Evolutionary conservation across 331 rosid genomes (phyloP).

Genomic region (Cucumis variabilis): DNA sequence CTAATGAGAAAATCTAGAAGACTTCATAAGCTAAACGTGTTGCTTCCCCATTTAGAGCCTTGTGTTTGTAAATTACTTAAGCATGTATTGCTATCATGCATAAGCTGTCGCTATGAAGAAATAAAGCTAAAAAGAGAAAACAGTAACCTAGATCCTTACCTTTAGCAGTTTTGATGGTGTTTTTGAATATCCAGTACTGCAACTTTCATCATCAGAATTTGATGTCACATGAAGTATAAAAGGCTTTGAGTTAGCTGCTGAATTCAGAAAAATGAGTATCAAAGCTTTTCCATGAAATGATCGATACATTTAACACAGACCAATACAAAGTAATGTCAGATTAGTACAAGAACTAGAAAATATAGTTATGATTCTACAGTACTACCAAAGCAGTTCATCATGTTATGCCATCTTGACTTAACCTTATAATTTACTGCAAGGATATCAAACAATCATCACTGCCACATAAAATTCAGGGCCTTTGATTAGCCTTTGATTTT

Average conservation of each 20-base stretch:
- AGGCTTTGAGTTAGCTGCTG: slow-evolving; percentile 48
- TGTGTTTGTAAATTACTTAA: not conserved
- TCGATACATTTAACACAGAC: not conserved
- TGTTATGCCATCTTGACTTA: not conserved
- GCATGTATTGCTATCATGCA: not conserved
- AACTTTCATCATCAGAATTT: slow-evolving; percentile 47
- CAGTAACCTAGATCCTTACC: slow-evolving; percentile 35
- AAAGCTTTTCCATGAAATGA: not conserved
- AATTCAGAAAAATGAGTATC: too few species aligned
- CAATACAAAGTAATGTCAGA: not conserved
- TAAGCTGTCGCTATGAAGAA: not conserved
- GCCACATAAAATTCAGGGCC: too few species aligned
- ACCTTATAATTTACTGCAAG: slow-evolving; percentile 3
- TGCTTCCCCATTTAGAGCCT: not conserved
- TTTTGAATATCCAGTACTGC: slow-evolving; percentile 36
- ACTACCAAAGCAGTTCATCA: slow-evolving; percentile 8
- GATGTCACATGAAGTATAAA: slow-evolving; percentile 41
- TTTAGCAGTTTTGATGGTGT: slow-evolving; percentile 42
- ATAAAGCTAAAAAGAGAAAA: not conserved
- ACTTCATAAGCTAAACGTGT: not conserved
- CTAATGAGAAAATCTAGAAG: too few species aligned
- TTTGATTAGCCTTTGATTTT: too few species aligned
- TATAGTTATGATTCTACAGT: not conserved
- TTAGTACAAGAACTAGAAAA: not conserved
- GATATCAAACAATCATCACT: too few species aligned